Percentiles rank a stretch among this genome's conserved stretches.
Evolutionary conservation across 2,329 filamentous ascomycete genomes (phyloP).

Genomic region (Hymenoscyphus infarciens): DNA sequence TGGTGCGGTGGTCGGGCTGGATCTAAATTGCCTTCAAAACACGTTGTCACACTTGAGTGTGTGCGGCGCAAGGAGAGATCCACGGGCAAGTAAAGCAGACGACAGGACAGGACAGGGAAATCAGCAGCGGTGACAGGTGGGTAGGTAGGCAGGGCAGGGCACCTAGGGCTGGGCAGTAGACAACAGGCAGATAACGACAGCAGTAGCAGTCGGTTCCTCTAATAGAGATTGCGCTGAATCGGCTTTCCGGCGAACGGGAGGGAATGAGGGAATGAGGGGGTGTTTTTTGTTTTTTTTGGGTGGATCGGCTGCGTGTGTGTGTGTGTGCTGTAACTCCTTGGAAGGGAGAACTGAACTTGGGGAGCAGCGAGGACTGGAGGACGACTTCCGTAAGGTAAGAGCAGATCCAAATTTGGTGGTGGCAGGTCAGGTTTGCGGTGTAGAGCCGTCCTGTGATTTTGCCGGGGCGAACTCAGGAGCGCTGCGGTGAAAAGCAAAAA

Average conservation of each 20-base stretch:
- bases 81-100: neutral
- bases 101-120: neutral
- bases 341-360: no score
- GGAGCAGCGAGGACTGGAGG: no score
- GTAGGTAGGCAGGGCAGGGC: no score
- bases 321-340: no score
- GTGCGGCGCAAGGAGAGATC: constrained; percentile 1
- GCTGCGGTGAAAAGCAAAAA: no score
- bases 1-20: neutral
- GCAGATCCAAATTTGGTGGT: no score
- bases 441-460: no score
- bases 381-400: no score
- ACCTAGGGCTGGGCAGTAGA: no score
- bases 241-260: neutral
- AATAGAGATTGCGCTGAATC: neutral
- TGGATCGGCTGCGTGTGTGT: neutral
- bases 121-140: neutral
- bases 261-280: neutral
- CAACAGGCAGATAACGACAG: neutral
- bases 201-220: no score
- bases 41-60: neutral
- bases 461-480: no score
- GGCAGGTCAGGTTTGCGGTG: no score
- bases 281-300: neutral
- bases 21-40: neutral